These are phyloP conservation scores for Saccharomyces pastorianus DNA, from an alignment of 1,139 yeast species.

Conservation along the genomic window DNA sequence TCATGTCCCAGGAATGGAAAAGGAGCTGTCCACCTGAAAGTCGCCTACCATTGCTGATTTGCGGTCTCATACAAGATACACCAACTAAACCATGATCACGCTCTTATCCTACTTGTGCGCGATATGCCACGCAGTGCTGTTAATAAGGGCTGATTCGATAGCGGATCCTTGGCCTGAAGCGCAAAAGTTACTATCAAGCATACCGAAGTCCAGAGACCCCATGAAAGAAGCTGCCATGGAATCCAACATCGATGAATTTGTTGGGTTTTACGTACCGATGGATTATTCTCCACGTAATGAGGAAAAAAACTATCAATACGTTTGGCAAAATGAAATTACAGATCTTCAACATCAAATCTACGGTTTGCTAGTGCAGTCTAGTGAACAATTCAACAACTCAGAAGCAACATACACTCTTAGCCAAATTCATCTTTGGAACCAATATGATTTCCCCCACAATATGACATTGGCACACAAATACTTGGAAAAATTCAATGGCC, in stretches of 20 bases:
- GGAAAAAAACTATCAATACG: constrained; percentile 10
- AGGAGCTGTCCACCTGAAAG: too few relatives aligned
- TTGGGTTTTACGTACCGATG: constrained; percentile 26
- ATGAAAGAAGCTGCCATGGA: constrained; percentile 2
- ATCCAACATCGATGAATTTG: constrained; percentile 9
- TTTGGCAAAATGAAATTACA: constrained; percentile 15
- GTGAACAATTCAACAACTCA: constrained; percentile 31
- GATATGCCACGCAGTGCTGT: constrained; percentile 9
- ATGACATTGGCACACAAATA: constrained; percentile 46
- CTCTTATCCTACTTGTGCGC: background rate
- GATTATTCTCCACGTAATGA: constrained; percentile 26
- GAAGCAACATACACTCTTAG: constrained; percentile 41
- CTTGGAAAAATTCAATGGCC: constrained; percentile 44
- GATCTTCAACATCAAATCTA: constrained; percentile 25
- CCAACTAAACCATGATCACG: background rate
- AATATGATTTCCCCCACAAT: constrained; percentile 53
- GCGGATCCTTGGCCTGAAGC: constrained; percentile 3
- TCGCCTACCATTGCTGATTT: too few relatives aligned
- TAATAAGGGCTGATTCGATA: constrained; percentile 9
- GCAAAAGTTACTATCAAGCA: background rate
- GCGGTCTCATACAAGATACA: too few relatives aligned
- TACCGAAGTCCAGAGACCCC: constrained; percentile 1
- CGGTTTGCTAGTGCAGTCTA: constrained; percentile 27
- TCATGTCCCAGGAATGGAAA: background rate
- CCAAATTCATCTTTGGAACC: constrained; percentile 56